Conservation (phyloP, 2,329 filamentous ascomycete species). For the Ceratocystis eucalypticola region DNA sequence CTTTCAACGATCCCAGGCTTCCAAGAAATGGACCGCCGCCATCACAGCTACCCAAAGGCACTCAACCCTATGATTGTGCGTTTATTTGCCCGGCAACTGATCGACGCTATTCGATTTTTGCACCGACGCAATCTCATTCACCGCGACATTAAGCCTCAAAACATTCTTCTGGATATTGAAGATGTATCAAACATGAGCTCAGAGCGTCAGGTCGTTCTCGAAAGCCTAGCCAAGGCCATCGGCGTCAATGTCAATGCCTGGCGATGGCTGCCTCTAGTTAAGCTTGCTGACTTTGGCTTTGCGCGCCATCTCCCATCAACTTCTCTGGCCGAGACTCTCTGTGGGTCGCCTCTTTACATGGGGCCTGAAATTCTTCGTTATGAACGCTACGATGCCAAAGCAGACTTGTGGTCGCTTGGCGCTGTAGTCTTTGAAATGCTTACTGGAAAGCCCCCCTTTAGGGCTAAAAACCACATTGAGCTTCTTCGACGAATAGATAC, state of each 20-base stretch:
- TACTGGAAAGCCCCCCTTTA: constrained; percentile 76
- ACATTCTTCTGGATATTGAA: constrained; percentile 53
- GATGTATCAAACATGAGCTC: constrained; percentile 54
- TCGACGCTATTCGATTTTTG: constrained; percentile 82
- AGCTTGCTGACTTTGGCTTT: constrained; percentile 98
- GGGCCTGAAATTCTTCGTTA: constrained; percentile 94
- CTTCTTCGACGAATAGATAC: constrained; percentile 83
- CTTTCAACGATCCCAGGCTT: constrained; percentile 69
- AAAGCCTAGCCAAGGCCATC: constrained; percentile 23
- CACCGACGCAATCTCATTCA: constrained; percentile 79
- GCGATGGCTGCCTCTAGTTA: constrained; percentile 66
- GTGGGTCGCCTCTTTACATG: constrained; percentile 96
- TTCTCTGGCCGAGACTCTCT: constrained; percentile 87
- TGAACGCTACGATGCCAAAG: constrained; percentile 93
- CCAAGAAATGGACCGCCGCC: constrained; percentile 81
- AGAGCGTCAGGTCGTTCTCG: constrained; percentile 46
- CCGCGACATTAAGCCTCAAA: constrained; percentile 94
- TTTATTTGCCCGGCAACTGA: constrained; percentile 90
- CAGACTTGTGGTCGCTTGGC: constrained; percentile 93
- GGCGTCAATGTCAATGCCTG: constrained; percentile 51
- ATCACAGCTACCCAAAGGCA: constrained; percentile 75
- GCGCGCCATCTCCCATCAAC: constrained; percentile 82
- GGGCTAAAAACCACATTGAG: constrained; percentile 88
- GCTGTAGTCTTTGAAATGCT: constrained; percentile 95
- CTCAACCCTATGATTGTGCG: constrained; percentile 92